Base-by-base conservation (phyloP, 345 rosid species). In the Acer yangbiense region DNA sequence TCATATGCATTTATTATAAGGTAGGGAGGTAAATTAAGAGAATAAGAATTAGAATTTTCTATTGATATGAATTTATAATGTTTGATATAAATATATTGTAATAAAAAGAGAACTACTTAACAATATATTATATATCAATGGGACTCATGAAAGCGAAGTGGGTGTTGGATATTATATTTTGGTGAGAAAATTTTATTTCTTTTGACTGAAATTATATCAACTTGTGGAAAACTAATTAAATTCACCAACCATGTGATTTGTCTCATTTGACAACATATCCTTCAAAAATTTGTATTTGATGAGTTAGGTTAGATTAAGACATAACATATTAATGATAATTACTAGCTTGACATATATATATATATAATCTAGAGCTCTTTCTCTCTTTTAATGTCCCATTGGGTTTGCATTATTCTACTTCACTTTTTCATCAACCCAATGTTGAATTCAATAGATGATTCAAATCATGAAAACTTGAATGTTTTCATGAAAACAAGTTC, bases 251-350 rank as follows among this genome's bases (percentile, higher is more conserved):
- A n/a, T 2, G 50, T n/a, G 77, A 65, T 65, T 29, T 11, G 39
- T 6, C 10, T 10, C 8, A 5, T 65, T 50, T 64, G 77, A 48
- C 71, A 18, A 29, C 69, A 18, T 74, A 27, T 64, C 7, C 27
- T 18, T 50, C 48, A 8, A 7, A 12, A 65, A 9, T n/a, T 6
- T 60, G 27, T 1, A 20, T 60, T 60, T 20, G 1, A 60, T 20
- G 64, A n/a, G 8, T 27, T 65, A 64, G 62, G 69, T 64, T 27
- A 32, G 61, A 63, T 44, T 39, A 25, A 4, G 77, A 52, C 73
- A 27, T n/a, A 16, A 13, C 11, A 4, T 46, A 25, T 70, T 27
- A 12, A 9, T 43, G 52, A 46, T 54, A 2, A 18, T 70, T 25
- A 27, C 9, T 16, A 29, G 62, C 17, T 3, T 46, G 39, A 14